These are phyloP conservation scores for Saccharum hybrid DNA, from an alignment of 202 grass and related monocot species.

Conservation along the genomic window DNA sequence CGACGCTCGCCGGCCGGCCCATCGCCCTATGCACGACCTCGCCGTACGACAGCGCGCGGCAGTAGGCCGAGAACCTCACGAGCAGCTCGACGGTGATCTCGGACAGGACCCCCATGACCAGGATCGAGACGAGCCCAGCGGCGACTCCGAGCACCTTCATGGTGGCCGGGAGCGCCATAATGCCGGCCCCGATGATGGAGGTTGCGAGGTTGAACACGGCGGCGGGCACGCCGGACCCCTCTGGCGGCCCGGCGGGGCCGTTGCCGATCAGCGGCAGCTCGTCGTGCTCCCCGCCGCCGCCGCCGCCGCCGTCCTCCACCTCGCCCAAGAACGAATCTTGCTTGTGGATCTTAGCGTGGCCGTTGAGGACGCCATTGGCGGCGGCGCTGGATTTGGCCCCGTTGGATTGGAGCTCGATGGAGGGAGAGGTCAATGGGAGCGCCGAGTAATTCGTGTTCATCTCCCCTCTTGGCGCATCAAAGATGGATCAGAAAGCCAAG, in stretches of 20 bases:
- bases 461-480: constrained; percentile 45
- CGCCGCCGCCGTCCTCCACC: constrained; percentile 24
- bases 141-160: constrained; percentile 94
- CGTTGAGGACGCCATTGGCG: constrained; percentile 39
- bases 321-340: constrained; percentile 69
- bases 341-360: constrained; percentile 47
- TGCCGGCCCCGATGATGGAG: constrained; percentile 92
- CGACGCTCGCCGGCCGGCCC: constrained; percentile 67
- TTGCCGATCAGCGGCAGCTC: constrained; percentile 71
- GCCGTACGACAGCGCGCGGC: constrained; percentile 77
- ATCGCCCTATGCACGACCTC: constrained; percentile 78
- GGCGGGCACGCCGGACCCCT: constrained; percentile 60
- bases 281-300: constrained; percentile 53
- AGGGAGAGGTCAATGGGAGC: constrained; percentile 56
- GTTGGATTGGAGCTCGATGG: constrained; percentile 81
- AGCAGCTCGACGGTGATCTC: constrained; percentile 94
- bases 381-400: constrained; percentile 35
- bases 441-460: constrained; percentile 77
- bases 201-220: constrained; percentile 98
- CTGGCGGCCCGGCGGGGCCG: constrained; percentile 36
- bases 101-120: constrained; percentile 82
- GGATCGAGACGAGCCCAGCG: constrained; percentile 70
- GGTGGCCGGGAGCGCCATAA: constrained; percentile 94
- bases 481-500: constrained; percentile 40
- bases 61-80: constrained; percentile 69